Base-by-base conservation (phyloP, 345 rosid genomes). In the Syzygium aqueum region DNA sequence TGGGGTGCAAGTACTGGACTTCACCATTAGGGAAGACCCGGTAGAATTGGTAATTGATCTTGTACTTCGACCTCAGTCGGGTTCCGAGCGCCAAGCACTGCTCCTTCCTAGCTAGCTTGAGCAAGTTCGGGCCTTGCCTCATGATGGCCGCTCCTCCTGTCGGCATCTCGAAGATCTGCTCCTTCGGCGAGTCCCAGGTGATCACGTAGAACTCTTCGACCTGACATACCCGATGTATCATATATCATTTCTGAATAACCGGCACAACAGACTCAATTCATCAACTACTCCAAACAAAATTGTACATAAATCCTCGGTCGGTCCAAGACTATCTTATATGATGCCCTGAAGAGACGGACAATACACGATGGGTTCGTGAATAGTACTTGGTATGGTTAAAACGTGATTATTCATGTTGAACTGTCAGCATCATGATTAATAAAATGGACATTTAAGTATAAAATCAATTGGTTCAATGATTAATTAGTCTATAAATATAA, bases 161-260 rank as follows among this genome's bases (percentile, higher is more conserved):
- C 1, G 98, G 97, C 99, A 97, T 97, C 93, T 96, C 98, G 77
- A 97, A 96, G 89, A 97, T 93, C 88, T 97, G 99, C 87, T 97
- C 98, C 85, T 95, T 96, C 0, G 98, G 98, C 23, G 98, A 97
- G 5, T 94, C 95, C 99, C 99, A 96, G 61, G 99, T 96, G 28
- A 96, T 97, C 17, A 96, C 99, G 57, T 97, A 97, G 91, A 97
- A 97, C 50, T 97, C 98, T 87, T 96, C 98, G 1, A 97, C 98
- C 85, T 96, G 98, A 30, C 82, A 5, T 37, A 0, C 25, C 25
- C 14, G 6, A 37, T 67, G 33, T 7, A 28, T 28, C 30, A 7
- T 28, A 7, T n/a, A 28, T 63, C 77, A 2, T n/a, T 7, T 63
- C 8, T 7, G 21, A 30, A 63, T 33, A 67, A 16, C 46, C 82